Evolutionary conservation across 306 rosid genomes (phyloP).

Genomic region (Ammopiptanthus mongolicus): DNA sequence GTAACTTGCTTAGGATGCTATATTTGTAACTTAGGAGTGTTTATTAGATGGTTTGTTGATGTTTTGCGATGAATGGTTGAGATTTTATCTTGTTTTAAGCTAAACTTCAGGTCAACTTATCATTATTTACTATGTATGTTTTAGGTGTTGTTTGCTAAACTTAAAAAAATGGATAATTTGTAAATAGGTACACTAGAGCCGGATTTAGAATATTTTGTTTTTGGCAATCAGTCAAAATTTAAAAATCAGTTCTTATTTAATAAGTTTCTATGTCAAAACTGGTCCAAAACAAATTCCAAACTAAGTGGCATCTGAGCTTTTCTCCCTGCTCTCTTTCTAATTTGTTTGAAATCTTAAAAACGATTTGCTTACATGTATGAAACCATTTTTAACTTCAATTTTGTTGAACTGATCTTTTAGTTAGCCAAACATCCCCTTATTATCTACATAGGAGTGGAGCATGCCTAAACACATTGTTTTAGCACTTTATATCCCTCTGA

Average conservation of each 20-base stretch:
- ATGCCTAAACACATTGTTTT: background rate
- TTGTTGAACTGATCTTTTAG: background rate
- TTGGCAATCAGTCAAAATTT: background rate
- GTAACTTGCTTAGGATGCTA: slow-evolving; percentile 9
- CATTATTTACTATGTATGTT: background rate
- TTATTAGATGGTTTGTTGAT: background rate
- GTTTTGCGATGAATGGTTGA: background rate
- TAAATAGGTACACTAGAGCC: background rate
- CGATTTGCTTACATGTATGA: background rate
- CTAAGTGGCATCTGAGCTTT: background rate
- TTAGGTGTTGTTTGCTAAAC: background rate
- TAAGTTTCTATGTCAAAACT: background rate
- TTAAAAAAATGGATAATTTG: background rate
- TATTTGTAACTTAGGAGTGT: background rate
- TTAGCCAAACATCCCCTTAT: background rate
- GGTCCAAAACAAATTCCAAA: background rate
- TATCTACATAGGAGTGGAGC: background rate
- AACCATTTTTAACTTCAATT: background rate
- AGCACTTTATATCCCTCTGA: background rate
- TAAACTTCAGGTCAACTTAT: background rate
- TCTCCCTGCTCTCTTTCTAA: background rate
- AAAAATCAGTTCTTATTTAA: background rate
- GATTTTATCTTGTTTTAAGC: slow-evolving; percentile 1
- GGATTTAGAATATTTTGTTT: background rate
- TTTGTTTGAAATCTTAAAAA: background rate